These are phyloP conservation scores for Aspergillus indologenus DNA, from an alignment of 495 filamentous ascomycete species.

Conservation along the genomic window DNA sequence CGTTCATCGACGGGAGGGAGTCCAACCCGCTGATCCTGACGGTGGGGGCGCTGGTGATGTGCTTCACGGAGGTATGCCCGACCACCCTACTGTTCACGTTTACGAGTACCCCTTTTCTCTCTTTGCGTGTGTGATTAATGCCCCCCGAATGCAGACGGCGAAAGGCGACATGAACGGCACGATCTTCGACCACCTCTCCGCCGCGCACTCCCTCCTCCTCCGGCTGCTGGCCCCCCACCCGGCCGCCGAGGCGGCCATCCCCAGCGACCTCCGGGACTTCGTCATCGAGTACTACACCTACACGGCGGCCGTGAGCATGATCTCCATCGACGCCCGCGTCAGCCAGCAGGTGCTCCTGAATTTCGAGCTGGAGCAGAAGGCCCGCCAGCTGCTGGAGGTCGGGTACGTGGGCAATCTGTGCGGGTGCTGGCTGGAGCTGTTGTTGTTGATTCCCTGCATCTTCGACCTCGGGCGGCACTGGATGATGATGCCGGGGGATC, in stretches of 20 bases:
- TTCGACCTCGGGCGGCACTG: constrained; percentile 41
- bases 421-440: constrained; percentile 37
- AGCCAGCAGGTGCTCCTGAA: constrained; percentile 34
- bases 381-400: constrained; percentile 27
- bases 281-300: constrained; percentile 42
- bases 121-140: too few relatives aligned
- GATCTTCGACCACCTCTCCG: constrained; percentile 37
- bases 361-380: constrained; percentile 36
- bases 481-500: constrained; percentile 26
- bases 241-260: constrained; percentile 32
- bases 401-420: constrained; percentile 38
- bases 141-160: constrained; percentile 33
- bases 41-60: constrained; percentile 38
- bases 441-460: constrained; percentile 36
- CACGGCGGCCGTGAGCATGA: constrained; percentile 43
- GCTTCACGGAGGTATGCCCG: constrained; percentile 36
- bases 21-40: constrained; percentile 35
- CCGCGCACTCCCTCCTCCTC: constrained; percentile 31
- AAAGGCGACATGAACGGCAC: constrained; percentile 41
- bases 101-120: too few relatives aligned
- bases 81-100: too few relatives aligned
- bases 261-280: constrained; percentile 37
- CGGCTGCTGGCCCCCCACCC: constrained; percentile 32
- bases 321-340: constrained; percentile 37
- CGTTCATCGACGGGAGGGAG: constrained; percentile 39